Evolutionary conservation across 345 rosid genomes (phyloP).

Genomic region (Jatropha curcas): DNA sequence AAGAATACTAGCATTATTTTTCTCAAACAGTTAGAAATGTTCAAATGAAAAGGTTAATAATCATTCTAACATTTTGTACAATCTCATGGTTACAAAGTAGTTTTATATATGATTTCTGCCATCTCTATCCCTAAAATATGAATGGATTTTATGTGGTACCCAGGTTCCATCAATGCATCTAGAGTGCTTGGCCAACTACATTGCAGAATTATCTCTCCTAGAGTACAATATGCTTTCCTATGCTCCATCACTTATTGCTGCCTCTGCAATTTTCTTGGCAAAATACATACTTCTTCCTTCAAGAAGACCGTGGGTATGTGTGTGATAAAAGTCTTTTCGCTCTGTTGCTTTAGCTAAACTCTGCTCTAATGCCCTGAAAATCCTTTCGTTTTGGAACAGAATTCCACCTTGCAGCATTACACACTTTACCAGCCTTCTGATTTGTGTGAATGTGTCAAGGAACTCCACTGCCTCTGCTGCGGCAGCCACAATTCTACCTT

Average conservation of each 20-base stretch:
- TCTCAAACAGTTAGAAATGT: too few species aligned
- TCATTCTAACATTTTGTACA: neutral
- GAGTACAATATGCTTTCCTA: conserved; percentile 76
- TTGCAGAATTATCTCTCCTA: conserved; percentile 71
- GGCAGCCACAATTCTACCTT: conserved; percentile 46
- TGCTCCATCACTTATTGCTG: conserved; percentile 81
- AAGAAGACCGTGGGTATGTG: conserved; percentile 82
- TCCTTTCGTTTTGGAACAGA: conserved; percentile 41
- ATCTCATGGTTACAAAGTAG: neutral
- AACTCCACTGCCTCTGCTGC: conserved; percentile 62
- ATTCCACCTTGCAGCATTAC: conserved; percentile 79
- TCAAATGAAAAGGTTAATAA: neutral
- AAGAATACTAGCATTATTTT: neutral
- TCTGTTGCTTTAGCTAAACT: neutral
- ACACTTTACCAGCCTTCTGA: conserved; percentile 69
- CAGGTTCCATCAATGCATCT: conserved; percentile 70
- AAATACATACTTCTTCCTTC: conserved; percentile 68
- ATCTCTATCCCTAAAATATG: neutral
- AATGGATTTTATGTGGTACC: neutral
- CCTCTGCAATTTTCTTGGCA: conserved; percentile 85
- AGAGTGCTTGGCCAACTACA: conserved; percentile 80
- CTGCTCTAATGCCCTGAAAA: neutral
- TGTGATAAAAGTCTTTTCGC: neutral
- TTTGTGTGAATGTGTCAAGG: conserved; percentile 65
- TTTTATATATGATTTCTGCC: neutral